phyloP scores from a whole-genome alignment of 495 filamentous ascomycete genomes.

The Immersiella caudata region DNA sequence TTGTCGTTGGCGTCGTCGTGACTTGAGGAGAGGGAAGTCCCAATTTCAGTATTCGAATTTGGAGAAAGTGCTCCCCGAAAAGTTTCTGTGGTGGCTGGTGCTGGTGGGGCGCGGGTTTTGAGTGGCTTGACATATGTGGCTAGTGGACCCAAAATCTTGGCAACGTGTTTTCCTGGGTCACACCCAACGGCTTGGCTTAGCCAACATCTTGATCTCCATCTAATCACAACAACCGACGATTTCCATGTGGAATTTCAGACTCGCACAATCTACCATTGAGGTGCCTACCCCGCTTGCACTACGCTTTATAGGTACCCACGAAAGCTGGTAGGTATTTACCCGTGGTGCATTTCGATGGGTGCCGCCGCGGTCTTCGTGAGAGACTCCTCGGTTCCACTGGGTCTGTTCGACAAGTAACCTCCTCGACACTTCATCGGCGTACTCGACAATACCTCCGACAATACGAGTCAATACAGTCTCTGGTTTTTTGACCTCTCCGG shows the following conservation, averaged over 20 bases:
- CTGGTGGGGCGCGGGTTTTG: neutral
- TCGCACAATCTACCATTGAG: no score
- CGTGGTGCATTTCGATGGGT: no score
- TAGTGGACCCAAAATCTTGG: constrained; percentile 8
- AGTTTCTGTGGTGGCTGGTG: constrained; percentile 30
- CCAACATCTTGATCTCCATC: neutral
- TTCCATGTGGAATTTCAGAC: no score
- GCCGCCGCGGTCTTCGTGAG: no score
- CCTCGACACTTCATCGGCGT: no score
- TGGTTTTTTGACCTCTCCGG: no score
- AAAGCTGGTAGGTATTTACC: no score
- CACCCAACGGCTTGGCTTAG: neutral
- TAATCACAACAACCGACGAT: no score
- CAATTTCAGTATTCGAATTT: constrained; percentile 22
- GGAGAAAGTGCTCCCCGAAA: constrained; percentile 12
- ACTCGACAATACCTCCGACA: no score
- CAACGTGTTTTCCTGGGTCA: neutral
- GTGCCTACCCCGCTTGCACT: neutral
- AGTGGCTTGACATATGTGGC: constrained; percentile 7
- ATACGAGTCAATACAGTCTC: no score
- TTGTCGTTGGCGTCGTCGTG: constrained; percentile 25
- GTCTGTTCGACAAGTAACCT: no score
- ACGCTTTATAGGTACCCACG: neutral
- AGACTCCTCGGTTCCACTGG: no score
- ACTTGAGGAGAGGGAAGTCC: constrained; percentile 22